A percentile compares a stretch with the other conserved stretches of the same genome.
Conservation (phyloP, 176 grass and related monocot species). For the Aegilops bicornis region DNA sequence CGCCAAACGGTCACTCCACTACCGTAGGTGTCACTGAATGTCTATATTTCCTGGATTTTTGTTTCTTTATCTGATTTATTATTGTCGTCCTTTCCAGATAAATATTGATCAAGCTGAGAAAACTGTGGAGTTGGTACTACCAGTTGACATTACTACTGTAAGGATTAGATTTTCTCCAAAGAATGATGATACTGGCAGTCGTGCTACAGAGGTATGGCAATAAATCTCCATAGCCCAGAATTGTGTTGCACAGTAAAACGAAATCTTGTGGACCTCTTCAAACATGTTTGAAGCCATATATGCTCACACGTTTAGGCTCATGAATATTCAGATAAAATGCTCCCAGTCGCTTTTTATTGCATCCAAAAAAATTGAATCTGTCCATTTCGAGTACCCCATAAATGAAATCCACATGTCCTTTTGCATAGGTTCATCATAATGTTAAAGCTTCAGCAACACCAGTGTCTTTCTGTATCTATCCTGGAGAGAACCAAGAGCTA, state of each 20-base stretch:
- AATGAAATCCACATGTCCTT: not conserved
- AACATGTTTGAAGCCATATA: not conserved
- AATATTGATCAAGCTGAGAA: not conserved
- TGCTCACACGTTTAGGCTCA: not conserved
- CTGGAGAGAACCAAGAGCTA: conserved; percentile 37
- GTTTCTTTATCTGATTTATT: conserved; percentile 22
- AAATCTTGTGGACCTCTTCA: not conserved
- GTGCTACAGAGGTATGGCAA: conserved; percentile 13
- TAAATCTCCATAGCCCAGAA: not conserved
- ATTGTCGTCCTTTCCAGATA: not conserved
- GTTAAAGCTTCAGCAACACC: conserved; percentile 24
- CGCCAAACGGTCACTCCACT: not conserved
- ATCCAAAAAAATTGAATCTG: not conserved
- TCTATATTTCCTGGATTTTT: not conserved
- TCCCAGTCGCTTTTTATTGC: not conserved
- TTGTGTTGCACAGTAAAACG: not conserved
- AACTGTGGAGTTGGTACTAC: conserved; percentile 28
- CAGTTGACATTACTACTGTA: conserved; percentile 1
- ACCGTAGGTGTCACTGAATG: conserved; percentile 18
- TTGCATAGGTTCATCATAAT: conserved; percentile 13
- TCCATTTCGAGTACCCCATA: conserved; percentile 10
- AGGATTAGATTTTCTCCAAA: conserved; percentile 29
- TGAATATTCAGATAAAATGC: not conserved
- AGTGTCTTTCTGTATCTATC: conserved; percentile 33
- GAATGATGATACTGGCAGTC: conserved; percentile 4